These are phyloP conservation scores for Ephemerocybe angulata DNA, from an alignment of 768 basidiomycete species.

Conservation along the genomic window DNA sequence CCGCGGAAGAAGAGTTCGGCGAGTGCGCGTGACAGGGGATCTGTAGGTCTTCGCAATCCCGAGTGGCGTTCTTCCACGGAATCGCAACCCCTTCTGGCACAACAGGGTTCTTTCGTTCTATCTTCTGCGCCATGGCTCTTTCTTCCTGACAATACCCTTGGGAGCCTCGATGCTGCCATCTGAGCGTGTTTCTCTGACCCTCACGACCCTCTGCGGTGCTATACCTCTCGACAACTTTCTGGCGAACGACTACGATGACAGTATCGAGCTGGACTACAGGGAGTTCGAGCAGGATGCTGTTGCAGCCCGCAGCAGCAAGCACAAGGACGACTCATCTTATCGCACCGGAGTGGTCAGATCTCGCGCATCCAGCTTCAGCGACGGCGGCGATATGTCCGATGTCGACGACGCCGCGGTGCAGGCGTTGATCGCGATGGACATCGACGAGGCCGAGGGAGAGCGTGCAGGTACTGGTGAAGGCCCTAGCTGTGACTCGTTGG, in stretches of 20 bases:
- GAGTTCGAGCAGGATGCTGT: not conserved
- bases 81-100: too few species aligned
- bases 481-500: too few species aligned
- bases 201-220: not conserved
- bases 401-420: not conserved
- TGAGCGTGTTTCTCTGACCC: not conserved
- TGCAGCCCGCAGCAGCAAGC: not conserved
- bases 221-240: constrained; percentile 5
- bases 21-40: too few species aligned
- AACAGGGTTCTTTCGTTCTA: too few species aligned
- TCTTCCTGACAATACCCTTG: too few species aligned
- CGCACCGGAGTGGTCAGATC: not conserved
- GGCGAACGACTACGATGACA: constrained; percentile 1
- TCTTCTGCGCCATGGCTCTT: too few species aligned
- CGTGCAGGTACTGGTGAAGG: not conserved
- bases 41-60: too few species aligned
- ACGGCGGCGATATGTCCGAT: not conserved
- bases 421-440: not conserved
- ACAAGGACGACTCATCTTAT: not conserved
- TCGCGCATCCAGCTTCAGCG: too few species aligned
- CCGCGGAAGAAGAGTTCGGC: too few species aligned
- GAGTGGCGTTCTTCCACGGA: too few species aligned
- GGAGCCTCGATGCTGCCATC: not conserved
- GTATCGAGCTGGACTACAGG: not conserved
- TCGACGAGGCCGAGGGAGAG: not conserved